Evolutionary conservation across 768 basidiomycete genomes (phyloP).

Genomic region (Dictyophora rubrovolvata): DNA sequence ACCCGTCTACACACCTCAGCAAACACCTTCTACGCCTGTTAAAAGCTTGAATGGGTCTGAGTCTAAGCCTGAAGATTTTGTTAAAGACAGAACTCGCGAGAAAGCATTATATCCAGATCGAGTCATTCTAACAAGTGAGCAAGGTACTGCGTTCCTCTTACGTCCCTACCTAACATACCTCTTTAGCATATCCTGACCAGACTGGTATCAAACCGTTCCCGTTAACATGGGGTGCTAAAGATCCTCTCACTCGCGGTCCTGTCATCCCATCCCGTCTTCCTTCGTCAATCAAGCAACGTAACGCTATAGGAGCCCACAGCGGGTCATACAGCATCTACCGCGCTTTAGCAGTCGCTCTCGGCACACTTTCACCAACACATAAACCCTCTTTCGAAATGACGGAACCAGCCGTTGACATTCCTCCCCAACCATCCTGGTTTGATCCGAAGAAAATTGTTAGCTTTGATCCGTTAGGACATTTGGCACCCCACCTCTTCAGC

Average conservation of each 20-base stretch:
- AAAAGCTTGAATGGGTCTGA: constrained; percentile 6
- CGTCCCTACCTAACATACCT: constrained; percentile 1
- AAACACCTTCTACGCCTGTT: constrained; percentile 2
- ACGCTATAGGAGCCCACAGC: constrained; percentile 88
- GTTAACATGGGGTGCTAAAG: constrained; percentile 70
- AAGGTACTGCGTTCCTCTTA: not conserved
- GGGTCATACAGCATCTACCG: constrained; percentile 95
- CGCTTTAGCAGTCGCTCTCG: constrained; percentile 86
- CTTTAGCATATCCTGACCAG: constrained; percentile 78
- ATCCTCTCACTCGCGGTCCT: constrained; percentile 64
- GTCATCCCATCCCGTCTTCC: constrained; percentile 82
- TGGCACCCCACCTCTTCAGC: constrained; percentile 64
- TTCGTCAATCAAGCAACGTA: constrained; percentile 77
- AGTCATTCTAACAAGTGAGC: constrained; percentile 76
- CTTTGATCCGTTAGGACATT: constrained; percentile 90
- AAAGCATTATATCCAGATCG: constrained; percentile 71
- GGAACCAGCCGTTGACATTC: constrained; percentile 75
- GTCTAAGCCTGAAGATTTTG: constrained; percentile 11
- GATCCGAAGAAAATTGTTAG: constrained; percentile 75
- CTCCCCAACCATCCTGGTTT: constrained; percentile 68
- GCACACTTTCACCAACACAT: constrained; percentile 64
- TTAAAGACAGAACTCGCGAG: constrained; percentile 56
- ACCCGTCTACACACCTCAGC: not conserved
- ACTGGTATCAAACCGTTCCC: constrained; percentile 75
- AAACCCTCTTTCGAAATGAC: constrained; percentile 77